Evolutionary conservation across 768 basidiomycete genomes (phyloP).

Genomic region (Coprinellus micaceus): DNA sequence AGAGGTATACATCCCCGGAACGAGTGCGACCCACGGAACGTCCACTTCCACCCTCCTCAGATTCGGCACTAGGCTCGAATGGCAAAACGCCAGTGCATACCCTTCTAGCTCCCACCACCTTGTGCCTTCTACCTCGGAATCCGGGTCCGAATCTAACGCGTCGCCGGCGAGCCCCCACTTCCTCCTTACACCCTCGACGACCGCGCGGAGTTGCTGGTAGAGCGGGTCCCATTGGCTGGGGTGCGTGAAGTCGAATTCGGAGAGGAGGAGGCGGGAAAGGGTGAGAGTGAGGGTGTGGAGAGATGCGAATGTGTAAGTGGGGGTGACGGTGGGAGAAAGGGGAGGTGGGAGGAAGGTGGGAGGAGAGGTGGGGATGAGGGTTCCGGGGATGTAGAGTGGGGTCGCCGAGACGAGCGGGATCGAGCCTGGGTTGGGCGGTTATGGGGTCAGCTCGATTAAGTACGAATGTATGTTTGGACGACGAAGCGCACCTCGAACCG

Average conservation of each 20-base stretch:
- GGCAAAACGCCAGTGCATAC: background rate
- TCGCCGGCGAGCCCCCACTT: too few relatives aligned
- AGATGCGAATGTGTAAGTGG: background rate
- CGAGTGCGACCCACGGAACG: background rate
- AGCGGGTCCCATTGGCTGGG: background rate
- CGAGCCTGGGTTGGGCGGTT: too few relatives aligned
- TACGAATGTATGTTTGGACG: too few relatives aligned
- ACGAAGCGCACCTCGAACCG: background rate
- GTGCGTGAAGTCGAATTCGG: background rate
- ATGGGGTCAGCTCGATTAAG: too few relatives aligned
- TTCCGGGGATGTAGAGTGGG: background rate
- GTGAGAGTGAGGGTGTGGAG: background rate
- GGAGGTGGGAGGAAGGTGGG: background rate
- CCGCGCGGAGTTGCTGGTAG: background rate
- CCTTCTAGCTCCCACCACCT: background rate
- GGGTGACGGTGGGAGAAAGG: background rate
- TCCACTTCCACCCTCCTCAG: background rate
- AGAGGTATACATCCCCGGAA: background rate
- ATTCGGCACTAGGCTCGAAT: background rate
- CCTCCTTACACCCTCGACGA: background rate
- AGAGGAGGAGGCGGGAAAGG: background rate
- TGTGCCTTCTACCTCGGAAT: too few relatives aligned
- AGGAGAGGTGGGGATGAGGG: background rate
- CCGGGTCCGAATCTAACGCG: too few relatives aligned
- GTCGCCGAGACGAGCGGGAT: too few relatives aligned